These are phyloP conservation scores for Calonectria pseudoturangicola DNA, from an alignment of 2,329 filamentous ascomycete genomes.

Conservation along the genomic window DNA sequence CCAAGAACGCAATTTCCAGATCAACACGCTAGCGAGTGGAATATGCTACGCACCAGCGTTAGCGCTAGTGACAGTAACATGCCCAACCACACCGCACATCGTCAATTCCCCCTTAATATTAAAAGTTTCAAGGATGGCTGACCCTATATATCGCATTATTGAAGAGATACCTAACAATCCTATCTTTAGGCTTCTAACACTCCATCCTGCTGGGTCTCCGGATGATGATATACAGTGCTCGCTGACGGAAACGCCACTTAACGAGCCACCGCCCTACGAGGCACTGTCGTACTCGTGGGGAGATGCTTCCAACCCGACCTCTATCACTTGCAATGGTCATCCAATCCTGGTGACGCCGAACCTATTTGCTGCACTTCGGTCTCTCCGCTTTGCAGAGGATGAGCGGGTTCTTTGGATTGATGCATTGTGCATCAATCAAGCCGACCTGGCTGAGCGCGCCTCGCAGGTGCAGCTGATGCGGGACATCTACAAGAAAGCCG, in stretches of 20 bases:
- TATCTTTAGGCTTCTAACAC: not conserved
- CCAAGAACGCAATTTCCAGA: not conserved
- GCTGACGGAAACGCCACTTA: not conserved
- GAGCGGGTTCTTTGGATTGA: slow-evolving; percentile 12
- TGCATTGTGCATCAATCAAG: slow-evolving; percentile 8
- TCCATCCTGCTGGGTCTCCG: not conserved
- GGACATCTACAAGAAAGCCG: slow-evolving; percentile 3
- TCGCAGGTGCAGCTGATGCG: slow-evolving; percentile 12
- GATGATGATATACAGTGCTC: slow-evolving; percentile 7
- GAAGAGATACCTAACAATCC: not conserved
- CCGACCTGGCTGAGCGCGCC: not conserved
- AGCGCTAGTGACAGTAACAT: not conserved
- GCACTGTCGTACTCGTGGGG: slow-evolving; percentile 14
- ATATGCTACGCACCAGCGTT: not conserved
- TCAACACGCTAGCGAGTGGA: not conserved
- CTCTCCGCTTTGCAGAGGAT: not conserved
- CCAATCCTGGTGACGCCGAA: not conserved
- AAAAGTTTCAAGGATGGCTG: not conserved
- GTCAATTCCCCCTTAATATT: not conserved
- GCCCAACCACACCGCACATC: not conserved
- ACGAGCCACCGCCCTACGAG: not conserved
- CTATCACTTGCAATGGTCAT: not conserved
- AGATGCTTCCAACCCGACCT: not conserved
- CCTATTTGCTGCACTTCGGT: not conserved
- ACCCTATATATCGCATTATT: not conserved